Conservation (phyloP, 768 basidiomycete species). For the Termitomyces sp. region DNA sequence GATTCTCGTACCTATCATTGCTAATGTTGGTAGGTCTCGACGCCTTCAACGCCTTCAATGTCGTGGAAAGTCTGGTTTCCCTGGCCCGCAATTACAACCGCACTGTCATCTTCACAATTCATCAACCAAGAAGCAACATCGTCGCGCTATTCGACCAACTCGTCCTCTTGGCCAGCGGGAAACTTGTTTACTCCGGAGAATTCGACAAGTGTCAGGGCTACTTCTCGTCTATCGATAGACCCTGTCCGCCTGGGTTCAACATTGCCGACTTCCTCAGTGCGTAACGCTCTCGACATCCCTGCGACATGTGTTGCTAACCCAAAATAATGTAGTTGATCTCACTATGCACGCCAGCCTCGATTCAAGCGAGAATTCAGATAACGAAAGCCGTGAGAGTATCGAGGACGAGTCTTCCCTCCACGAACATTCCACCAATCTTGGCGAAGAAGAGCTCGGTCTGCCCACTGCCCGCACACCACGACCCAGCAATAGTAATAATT, state of each 20-base stretch:
- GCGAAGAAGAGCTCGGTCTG: slow-evolving; percentile 72
- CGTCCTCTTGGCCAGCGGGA: slow-evolving; percentile 80
- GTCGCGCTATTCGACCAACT: slow-evolving; percentile 94
- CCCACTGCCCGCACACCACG: slow-evolving; percentile 35
- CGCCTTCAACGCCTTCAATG: slow-evolving; percentile 93
- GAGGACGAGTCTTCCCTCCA: slow-evolving; percentile 17
- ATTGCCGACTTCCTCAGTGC: slow-evolving; percentile 94
- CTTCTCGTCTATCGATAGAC: slow-evolving; percentile 72
- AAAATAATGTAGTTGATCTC: slow-evolving; percentile 52
- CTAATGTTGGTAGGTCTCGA: slow-evolving; percentile 64
- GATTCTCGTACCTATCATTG: not conserved
- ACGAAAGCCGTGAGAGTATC: slow-evolving; percentile 24
- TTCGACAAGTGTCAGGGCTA: slow-evolving; percentile 74
- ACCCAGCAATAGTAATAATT: slow-evolving; percentile 24
- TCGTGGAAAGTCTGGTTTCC: slow-evolving; percentile 83
- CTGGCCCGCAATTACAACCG: slow-evolving; percentile 88
- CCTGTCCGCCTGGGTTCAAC: slow-evolving; percentile 93
- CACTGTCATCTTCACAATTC: slow-evolving; percentile 96
- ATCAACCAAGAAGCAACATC: slow-evolving; percentile 97
- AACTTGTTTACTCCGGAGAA: slow-evolving; percentile 81
- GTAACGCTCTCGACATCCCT: slow-evolving; percentile 25
- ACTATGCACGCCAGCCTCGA: slow-evolving; percentile 58
- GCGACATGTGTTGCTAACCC: not conserved
- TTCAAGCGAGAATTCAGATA: slow-evolving; percentile 24
- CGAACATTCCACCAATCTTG: slow-evolving; percentile 39